These are phyloP conservation scores for Backusella liffmaniae DNA, from an alignment of 192 early-diverging fungal genomes.

Conservation along the genomic window DNA sequence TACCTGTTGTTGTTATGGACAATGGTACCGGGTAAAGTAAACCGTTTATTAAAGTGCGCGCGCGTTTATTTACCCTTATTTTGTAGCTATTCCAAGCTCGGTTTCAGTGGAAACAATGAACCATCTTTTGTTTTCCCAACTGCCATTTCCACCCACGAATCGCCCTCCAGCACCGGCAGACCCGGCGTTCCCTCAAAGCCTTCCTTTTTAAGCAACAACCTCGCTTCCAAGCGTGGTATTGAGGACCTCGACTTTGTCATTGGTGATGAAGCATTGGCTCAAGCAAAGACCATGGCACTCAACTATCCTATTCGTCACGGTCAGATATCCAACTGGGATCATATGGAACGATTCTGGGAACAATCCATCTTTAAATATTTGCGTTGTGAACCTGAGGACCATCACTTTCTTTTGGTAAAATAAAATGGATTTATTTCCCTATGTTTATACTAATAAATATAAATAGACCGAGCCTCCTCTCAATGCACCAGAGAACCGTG, in stretches of 20 bases:
- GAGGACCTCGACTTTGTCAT: constrained; percentile 98
- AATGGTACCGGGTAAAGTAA: constrained; percentile 89
- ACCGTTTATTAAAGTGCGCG: not conserved
- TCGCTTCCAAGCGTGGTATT: constrained; percentile 94
- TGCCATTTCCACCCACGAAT: constrained; percentile 78
- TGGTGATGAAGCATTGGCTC: constrained; percentile 91
- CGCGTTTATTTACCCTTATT: not conserved
- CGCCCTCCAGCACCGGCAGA: constrained; percentile 43
- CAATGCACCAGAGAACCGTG: constrained; percentile 97
- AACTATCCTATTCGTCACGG: constrained; percentile 96
- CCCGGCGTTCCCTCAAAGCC: constrained; percentile 54
- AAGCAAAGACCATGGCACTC: constrained; percentile 86
- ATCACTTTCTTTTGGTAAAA: constrained; percentile 85
- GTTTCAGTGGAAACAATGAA: constrained; percentile 93
- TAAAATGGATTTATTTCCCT: not conserved
- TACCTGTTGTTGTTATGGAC: constrained; percentile 92
- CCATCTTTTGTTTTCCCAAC: constrained; percentile 99
- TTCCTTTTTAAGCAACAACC: constrained; percentile 61
- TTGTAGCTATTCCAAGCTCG: constrained; percentile 93
- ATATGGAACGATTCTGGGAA: constrained; percentile 99
- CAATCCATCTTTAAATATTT: constrained; percentile 98
- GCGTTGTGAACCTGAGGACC: constrained; percentile 98
- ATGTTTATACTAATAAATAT: not conserved
- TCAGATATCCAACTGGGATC: constrained; percentile 99
- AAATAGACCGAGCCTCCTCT: constrained; percentile 94